These are phyloP conservation scores for Pseudogymnoascus sp. DNA, from an alignment of 2,329 filamentous ascomycete species.

Conservation along the genomic window DNA sequence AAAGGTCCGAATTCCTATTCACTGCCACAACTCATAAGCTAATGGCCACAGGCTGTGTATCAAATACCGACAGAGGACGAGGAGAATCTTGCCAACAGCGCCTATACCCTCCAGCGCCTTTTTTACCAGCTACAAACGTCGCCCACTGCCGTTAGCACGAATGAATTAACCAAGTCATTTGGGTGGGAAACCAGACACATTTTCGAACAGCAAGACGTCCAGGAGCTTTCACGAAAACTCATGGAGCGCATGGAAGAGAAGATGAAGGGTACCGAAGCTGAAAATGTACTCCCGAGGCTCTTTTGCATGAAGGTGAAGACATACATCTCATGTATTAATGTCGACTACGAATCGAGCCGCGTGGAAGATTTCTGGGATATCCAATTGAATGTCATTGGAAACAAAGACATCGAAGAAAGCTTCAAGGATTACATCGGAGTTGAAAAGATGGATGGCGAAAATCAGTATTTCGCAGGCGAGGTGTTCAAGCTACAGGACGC, in stretches of 20 bases:
- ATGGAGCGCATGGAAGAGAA: conserved; percentile 97
- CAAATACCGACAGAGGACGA: conserved; percentile 90
- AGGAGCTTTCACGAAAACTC: conserved; percentile 89
- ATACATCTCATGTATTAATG: conserved; percentile 97
- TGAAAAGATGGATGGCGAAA: conserved; percentile 94
- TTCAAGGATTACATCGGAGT: conserved; percentile 96
- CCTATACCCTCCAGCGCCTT: conserved; percentile 84
- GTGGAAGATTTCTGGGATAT: conserved; percentile 99
- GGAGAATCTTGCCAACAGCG: conserved; percentile 73
- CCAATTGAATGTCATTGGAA: conserved; percentile 90
- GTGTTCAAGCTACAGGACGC: conserved; percentile 90
- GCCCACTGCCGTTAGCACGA: conserved; percentile 74
- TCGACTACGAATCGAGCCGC: conserved; percentile 91
- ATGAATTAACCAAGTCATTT: conserved; percentile 91
- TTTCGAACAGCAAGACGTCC: conserved; percentile 97
- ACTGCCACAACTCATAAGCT: background rate
- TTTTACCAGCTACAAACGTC: conserved; percentile 94
- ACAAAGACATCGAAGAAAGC: conserved; percentile 86
- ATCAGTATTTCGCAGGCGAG: conserved; percentile 91
- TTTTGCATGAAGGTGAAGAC: conserved; percentile 98
- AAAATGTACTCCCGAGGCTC: conserved; percentile 80
- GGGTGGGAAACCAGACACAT: conserved; percentile 98
- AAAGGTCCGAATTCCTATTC: conserved; percentile 51
- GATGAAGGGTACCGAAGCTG: conserved; percentile 93
- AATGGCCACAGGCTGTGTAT: conserved; percentile 66